Base-by-base conservation (phyloP, 495 filamentous ascomycete genomes). In the Podospora pseudocomata region DNA sequence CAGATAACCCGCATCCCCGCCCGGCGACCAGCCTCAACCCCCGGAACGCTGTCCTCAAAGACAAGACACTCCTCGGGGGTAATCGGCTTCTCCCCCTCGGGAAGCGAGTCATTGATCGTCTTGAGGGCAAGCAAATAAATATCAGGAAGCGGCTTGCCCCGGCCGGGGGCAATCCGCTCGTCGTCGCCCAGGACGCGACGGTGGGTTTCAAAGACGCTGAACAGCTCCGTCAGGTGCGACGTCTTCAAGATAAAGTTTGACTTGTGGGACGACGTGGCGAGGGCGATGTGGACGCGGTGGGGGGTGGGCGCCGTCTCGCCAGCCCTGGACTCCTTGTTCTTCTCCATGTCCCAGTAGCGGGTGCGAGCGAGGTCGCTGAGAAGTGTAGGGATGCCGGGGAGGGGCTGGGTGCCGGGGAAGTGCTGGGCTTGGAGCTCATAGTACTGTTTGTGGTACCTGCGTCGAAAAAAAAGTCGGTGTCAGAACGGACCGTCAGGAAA, bases 1-100 rank as follows among this genome's bases (percentile, higher is more conserved):
- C 95, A 99, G 1, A 96, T 82, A 9, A 97, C 95, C 68, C 92
- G 86, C 96, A 98, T 98, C 0, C 96, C 96, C 0, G 96, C 95
- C 66, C 95, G 86, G 34, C 95, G 81, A 13, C 93, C 95, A 11
- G 94, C 87, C 80, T 99, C 95, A 0, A 97, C 92, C 0, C 95
- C 95, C 0, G 92, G 92, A 3, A 98, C 94, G 27, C 88, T 89
- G 77, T 99, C 95, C 78, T 99, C 95, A 74, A 99, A 97, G 0
- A 99, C 95, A 9, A 99, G 82, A 78, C 94, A 97, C 76, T 99
- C 95, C 71, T 90, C 90, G 0, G 93, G 92, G 60, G 71, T 82
- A 56, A 99, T 89, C 69, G 90, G 87, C 39, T 79, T 76, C 74
- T 94, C 88, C 0, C 87, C 88, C 56, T 84, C 79, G 0, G 86